phyloP scores from a whole-genome alignment of 441 rosid species.

The Populus hybrid region DNA sequence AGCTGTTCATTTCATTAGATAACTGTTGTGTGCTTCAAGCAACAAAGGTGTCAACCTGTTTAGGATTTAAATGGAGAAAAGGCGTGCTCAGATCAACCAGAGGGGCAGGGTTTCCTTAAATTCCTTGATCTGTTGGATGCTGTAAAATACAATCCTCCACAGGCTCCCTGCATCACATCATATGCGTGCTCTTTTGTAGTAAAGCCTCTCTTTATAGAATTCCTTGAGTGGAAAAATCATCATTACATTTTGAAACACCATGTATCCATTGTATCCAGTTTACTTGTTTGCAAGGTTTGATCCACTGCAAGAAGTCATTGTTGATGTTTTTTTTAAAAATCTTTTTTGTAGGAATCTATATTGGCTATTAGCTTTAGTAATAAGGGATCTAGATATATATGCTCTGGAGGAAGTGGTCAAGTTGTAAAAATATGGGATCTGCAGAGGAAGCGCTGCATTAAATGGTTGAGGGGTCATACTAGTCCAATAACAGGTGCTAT shows the following conservation, averaged over 20 bases:
- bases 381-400: constrained; percentile 86
- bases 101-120: not conserved
- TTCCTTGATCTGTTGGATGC: not conserved
- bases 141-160: not conserved
- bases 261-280: not conserved
- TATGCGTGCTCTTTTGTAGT: not conserved
- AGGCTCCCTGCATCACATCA: constrained; percentile 1
- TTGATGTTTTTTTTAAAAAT: not conserved
- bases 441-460: constrained; percentile 87
- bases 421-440: constrained; percentile 95
- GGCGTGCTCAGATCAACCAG: not conserved
- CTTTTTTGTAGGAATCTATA: constrained; percentile 64
- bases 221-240: not conserved
- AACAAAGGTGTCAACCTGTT: not conserved
- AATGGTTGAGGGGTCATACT: constrained; percentile 92
- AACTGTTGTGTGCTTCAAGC: constrained; percentile 7
- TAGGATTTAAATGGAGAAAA: not conserved
- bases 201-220: not conserved
- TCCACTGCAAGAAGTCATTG: constrained; percentile 5
- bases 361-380: constrained; percentile 80
- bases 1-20: not conserved
- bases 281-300: constrained; percentile 3
- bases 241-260: not conserved
- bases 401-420: constrained; percentile 93
- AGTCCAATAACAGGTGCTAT: constrained; percentile 77